These are phyloP conservation scores for Grammothele lineata DNA, from an alignment of 768 basidiomycete genomes.

Conservation along the genomic window DNA sequence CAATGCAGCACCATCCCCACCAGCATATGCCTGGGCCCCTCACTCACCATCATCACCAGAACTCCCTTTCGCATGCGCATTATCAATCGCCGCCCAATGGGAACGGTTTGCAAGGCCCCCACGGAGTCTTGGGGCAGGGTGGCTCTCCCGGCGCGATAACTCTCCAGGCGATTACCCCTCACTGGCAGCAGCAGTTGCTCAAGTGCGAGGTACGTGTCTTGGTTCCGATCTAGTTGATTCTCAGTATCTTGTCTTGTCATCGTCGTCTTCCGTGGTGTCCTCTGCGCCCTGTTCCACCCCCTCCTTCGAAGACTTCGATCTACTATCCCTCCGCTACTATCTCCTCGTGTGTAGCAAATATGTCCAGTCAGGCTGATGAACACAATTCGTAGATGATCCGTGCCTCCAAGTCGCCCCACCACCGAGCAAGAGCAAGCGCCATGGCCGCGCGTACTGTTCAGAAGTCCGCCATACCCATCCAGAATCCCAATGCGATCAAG, in stretches of 20 bases:
- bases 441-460: constrained; percentile 85
- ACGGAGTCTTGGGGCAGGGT: constrained; percentile 32
- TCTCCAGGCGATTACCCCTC: constrained; percentile 65
- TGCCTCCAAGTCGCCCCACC: constrained; percentile 83
- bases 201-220: constrained; percentile 80
- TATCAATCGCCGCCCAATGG: constrained; percentile 78
- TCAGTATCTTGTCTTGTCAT: too few relatives aligned
- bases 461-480: constrained; percentile 87
- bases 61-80: constrained; percentile 58
- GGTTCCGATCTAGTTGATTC: too few relatives aligned
- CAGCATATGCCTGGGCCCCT: constrained; percentile 46
- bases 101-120: constrained; percentile 33
- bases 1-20: constrained; percentile 60
- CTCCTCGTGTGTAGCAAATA: not conserved
- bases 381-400: constrained; percentile 89
- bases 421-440: constrained; percentile 92
- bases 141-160: constrained; percentile 49
- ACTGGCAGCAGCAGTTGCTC: constrained; percentile 92
- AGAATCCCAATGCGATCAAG: constrained; percentile 77
- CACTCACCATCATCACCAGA: constrained; percentile 68
- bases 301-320: constrained; percentile 4
- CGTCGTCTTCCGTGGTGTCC: too few relatives aligned
- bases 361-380: too few relatives aligned
- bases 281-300: not conserved
- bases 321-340: not conserved